Base-by-base conservation (phyloP, 441 rosid genomes). In the Mallotus japonicus region DNA sequence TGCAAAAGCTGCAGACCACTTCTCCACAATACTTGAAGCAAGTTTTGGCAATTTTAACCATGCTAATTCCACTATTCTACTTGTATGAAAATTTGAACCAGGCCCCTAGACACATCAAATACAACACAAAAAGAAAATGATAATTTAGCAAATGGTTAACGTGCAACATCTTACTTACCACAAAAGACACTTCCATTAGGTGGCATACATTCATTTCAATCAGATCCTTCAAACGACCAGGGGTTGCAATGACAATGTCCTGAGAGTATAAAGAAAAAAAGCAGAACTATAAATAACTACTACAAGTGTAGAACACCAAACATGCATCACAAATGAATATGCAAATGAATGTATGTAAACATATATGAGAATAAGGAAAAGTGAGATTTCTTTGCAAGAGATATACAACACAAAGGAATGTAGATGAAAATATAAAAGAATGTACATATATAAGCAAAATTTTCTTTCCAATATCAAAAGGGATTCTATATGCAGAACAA, bases 241-340 rank as follows among this genome's bases (percentile, higher is more conserved):
- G 99, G 17, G 97, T 95, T 80, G 89, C 97, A 80, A 92, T 86
- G 79, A 92, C 90, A 72, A 91, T 83, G 69, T 95, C 98, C 97
- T 95, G 75, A 69, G 37, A 61, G 56, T 11, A 54, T 3, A 58
- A 66, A 40, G 62, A 55, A 73, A 78, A 62, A 34, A 42, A 14
- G 69, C 13, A 1, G 42, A 46, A 17, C 13, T 4, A 40, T 42
- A 10, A 59, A 2, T 47, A 44, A 65, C 46, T 65, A 66, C 6
- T 6, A 24, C 59, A 76, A 67, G 15, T 10, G 14, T 12, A 71
- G 42, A 42, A 60, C 8, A 59, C 1, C 28, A 9, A 60, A 10
- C 12, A 70, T 17, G 68, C 16, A 55, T n/a, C 13, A 53, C 11
- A 37, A 57, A 66, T 66, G 69, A 46, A 46, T 24, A 20, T 46